Evolutionary conservation across 139 green algal species (phyloP), one percentile per base, ranked within the genome.

Genomic region (Tetraselmis striata): DNA sequence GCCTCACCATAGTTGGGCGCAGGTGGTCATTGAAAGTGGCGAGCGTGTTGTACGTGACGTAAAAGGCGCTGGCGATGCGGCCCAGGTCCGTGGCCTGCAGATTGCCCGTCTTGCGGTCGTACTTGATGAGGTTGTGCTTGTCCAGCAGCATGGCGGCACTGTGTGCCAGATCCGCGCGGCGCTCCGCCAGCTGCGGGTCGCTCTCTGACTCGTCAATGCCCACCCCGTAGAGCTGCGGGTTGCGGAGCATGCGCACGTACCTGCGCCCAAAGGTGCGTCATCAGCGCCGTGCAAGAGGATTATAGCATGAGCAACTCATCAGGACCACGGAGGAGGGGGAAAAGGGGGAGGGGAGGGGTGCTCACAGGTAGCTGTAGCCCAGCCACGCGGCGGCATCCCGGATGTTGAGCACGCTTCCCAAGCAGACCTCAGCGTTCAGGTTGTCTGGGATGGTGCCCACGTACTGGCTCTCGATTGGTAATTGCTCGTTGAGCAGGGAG

Each of bases 31-130:
- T 98, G 93, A 97, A 99, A 67, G 96, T 92, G 2, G 95, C 91
- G 22, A 99, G 94, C 32, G 95, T 98, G 82, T 88, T 90, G 92
- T 98, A 94, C 24, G 88, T 94, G 67, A 99, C 91, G 85, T 99
- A 99, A 95, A 98, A 99, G 88, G 97, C 94, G 32, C 86, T 94
- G n/a, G 97, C 96, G 81, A 99, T 98, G 86, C 96, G 92, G 23
- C 95, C 95, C 28, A 98, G 88, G 85, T 98, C 95, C 0, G 95
- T 98, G 25, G 89, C 92, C 89, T 96, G 94, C 58, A n/a, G n/a
- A 26, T 89, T 92, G 81, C 96, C 96, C 1, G 87, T 93, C 79
- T 94, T 93, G 30, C 95, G 88, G 87, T 99, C 96, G 85, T 99
- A 99, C 45, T 96, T 94, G 45, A 99, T 89, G 28, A 99, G 92